Base-by-base conservation (phyloP, 2,329 filamentous ascomycete species). In the Pseudogymnoascus sp. region DNA sequence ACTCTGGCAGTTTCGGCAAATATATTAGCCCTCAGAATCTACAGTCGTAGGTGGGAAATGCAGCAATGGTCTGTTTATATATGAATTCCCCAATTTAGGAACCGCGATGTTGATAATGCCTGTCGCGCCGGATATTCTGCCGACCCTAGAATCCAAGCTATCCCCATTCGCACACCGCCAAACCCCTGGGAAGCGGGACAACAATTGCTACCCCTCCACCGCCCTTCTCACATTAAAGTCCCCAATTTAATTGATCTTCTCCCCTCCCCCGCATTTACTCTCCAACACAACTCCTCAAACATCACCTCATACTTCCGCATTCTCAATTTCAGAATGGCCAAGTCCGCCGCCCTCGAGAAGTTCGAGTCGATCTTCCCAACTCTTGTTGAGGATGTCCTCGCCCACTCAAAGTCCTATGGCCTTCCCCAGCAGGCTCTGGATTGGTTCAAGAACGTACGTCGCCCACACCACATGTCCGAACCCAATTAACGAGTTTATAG, bases 301-400 rank as follows among this genome's bases (percentile, higher is more conserved):
- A 31, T 59, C 60, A 35, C 25, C 56, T 59, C 33, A 33, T 6
- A 59, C 33, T 18, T 44, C 44, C 14, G 12, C 23, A 38, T 60
- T 23, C 33, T 16, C 56, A 37, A n/a, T 16, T 60, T 66, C 68
- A 78, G 71, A 61, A 86, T 85, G 83, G 82, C 84, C 44, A 78
- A 94, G 81, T 86, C 86, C 69, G 88, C 88, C 60, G 92, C 88
- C 59, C 85, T 92, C 64, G 81, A 89, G 72, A 88, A 96, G 72
- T 99, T 99, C 75, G 92, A 97, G 82, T 81, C 86, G 53, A 84
- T 97, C 74, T 97, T 92, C 79, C 91, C 91, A 63, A 88, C 88
- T 76, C 85, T 99, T 68, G 86, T 92, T 72, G 83, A 90, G 74
- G 91, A 92, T 72, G 80, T 99, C 64, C 82, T 92, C 69, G 86